phyloP scores from a whole-genome alignment of 371 early-diverging fungal species.

The Cokeromyces recurvatus region DNA sequence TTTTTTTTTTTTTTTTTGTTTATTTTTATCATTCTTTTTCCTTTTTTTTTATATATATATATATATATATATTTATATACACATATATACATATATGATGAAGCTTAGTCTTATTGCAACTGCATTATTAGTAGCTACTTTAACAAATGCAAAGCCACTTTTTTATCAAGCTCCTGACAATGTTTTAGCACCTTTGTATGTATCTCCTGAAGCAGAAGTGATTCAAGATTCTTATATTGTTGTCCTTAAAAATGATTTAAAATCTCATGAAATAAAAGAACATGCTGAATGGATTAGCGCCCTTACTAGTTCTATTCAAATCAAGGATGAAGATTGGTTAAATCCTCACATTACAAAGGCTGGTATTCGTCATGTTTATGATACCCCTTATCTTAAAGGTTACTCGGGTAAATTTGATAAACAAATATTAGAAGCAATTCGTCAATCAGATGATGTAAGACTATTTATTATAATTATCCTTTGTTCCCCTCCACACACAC shows the following conservation, averaged over 20 bases:
- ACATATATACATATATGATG: constrained; percentile 13
- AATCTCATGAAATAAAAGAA: constrained; percentile 13
- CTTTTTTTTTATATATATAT: constrained; percentile 4
- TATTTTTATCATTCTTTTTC: not conserved
- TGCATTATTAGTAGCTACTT: constrained; percentile 16
- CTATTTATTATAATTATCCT: not conserved
- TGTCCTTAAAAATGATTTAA: constrained; percentile 66
- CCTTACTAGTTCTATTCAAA: not conserved
- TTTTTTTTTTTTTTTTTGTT: too few species aligned
- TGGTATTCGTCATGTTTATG: constrained; percentile 73
- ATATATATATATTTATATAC: too few species aligned
- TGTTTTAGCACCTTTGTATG: constrained; percentile 60
- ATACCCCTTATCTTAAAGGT: constrained; percentile 68
- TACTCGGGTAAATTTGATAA: constrained; percentile 77
- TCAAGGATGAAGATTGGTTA: constrained; percentile 10
- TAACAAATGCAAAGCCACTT: constrained; percentile 16
- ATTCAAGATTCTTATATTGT: constrained; percentile 83
- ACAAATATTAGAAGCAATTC: constrained; percentile 63
- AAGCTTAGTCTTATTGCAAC: constrained; percentile 22
- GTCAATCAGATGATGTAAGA: constrained; percentile 48
- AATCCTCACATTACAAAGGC: constrained; percentile 20
- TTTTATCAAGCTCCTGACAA: constrained; percentile 3
- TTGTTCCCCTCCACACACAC: too few species aligned
- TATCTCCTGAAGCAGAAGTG: constrained; percentile 56
- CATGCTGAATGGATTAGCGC: constrained; percentile 32